A percentile compares a stretch with the other conserved stretches of the same genome.
Evolutionary conservation across 2,329 filamentous ascomycete species (phyloP).

Genomic region (Ophiostoma angusticollis): DNA sequence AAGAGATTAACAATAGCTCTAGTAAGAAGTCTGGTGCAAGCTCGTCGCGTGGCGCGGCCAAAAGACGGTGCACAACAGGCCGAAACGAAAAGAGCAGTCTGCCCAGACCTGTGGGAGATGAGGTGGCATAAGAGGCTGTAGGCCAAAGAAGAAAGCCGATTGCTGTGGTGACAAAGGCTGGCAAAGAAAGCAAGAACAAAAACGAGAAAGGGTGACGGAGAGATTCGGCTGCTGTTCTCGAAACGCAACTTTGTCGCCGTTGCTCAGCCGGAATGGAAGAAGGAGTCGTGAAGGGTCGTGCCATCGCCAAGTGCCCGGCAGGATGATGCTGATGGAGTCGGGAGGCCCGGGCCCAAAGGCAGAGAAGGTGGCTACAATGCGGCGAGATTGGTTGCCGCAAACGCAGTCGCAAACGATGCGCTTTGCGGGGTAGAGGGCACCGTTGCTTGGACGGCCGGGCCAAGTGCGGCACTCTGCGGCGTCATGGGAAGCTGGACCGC

Average conservation of each 20-base stretch:
- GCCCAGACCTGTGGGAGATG: no score
- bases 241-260: slow-evolving; percentile 19
- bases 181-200: neutral
- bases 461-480: slow-evolving; percentile 76
- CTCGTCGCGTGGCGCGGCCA: no score
- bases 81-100: neutral
- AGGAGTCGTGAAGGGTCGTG: slow-evolving; percentile 19
- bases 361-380: no score
- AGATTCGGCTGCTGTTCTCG: slow-evolving; percentile 5
- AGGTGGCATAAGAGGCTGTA: no score
- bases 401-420: slow-evolving; percentile 40
- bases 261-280: slow-evolving; percentile 20
- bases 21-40: no score
- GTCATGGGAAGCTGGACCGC: slow-evolving; percentile 56
- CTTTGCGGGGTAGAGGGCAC: slow-evolving; percentile 59
- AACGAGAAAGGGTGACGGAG: neutral
- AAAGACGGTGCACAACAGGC: no score
- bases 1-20: neutral
- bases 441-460: slow-evolving; percentile 80
- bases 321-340: slow-evolving; percentile 13
- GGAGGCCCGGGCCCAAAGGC: no score
- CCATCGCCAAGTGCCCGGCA: slow-evolving; percentile 19
- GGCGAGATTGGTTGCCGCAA: slow-evolving; percentile 42
- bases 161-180: no score
- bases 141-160: no score